These are phyloP conservation scores for Rhodotorula graminis DNA, from an alignment of 768 basidiomycete species.

Conservation along the genomic window DNA sequence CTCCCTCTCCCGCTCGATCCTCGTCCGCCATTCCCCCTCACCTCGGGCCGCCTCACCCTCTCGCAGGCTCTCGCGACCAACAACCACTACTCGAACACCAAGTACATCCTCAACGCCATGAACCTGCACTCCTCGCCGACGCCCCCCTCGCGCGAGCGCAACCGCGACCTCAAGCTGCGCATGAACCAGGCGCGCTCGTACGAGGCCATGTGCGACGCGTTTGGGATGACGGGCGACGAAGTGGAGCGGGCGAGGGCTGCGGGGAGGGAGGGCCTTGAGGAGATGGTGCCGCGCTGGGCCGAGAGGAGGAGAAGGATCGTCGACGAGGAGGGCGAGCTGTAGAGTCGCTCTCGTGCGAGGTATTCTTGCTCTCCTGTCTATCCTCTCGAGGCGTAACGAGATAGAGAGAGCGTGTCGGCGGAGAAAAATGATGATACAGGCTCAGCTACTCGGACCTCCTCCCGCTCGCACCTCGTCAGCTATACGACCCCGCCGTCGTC, in stretches of 20 bases:
- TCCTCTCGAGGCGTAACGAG: no score
- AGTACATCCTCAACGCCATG: conserved; percentile 41
- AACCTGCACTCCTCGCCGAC: conserved; percentile 15
- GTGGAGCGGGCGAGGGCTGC: not conserved
- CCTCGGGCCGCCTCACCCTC: no score
- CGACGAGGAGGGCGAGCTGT: conserved; percentile 7
- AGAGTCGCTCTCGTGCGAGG: no score
- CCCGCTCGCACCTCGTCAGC: no score
- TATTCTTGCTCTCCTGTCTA: no score
- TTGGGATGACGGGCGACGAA: conserved; percentile 15
- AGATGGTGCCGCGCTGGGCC: conserved; percentile 19
- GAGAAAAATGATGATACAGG: no score
- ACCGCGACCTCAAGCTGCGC: conserved; percentile 19
- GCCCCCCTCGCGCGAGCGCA: conserved; percentile 2
- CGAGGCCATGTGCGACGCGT: conserved; percentile 13
- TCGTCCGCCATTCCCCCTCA: no score
- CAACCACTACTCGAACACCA: conserved; percentile 41
- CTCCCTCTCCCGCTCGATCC: not conserved
- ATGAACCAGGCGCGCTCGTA: conserved; percentile 36
- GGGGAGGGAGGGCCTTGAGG: conserved; percentile 9
- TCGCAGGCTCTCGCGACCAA: conserved; percentile 26
- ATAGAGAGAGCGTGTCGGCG: no score
- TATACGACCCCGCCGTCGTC: no score
- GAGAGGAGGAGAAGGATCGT: conserved; percentile 30
- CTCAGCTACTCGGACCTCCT: no score